phyloP scores from a whole-genome alignment of 495 filamentous ascomycete species.

The Neurospora discreta region DNA sequence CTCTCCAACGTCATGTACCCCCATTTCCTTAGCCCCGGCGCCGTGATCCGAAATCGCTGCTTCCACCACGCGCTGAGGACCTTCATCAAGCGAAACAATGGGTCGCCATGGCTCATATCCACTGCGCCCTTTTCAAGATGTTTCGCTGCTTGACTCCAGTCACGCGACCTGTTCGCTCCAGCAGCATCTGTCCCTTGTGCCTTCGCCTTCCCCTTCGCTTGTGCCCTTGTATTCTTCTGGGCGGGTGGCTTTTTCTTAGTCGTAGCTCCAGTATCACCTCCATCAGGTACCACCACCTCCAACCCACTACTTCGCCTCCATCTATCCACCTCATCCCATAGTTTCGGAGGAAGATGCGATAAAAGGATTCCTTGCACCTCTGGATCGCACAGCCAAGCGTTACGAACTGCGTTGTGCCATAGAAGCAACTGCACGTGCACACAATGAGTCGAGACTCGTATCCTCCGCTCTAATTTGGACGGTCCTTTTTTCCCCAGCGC shows the following conservation, averaged over 20 bases:
- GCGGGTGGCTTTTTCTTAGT: neutral
- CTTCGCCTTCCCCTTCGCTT: constrained; percentile 22
- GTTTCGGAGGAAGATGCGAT: constrained; percentile 51
- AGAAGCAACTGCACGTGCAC: constrained; percentile 83
- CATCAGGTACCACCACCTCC: constrained; percentile 27
- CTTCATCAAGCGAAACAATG: constrained; percentile 68
- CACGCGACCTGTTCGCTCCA: constrained; percentile 40
- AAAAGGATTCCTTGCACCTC: constrained; percentile 69
- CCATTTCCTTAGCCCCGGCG: constrained; percentile 74
- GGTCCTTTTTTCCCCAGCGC: constrained; percentile 71
- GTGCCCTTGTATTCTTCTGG: constrained; percentile 16
- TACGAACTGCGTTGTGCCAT: constrained; percentile 80
- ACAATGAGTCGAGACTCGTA: constrained; percentile 68
- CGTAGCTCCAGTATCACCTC: constrained; percentile 15
- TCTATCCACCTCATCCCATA: constrained; percentile 61
- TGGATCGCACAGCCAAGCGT: constrained; percentile 72
- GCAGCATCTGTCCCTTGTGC: constrained; percentile 27
- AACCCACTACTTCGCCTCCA: constrained; percentile 62
- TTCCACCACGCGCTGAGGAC: constrained; percentile 76
- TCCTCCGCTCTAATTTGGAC: constrained; percentile 68
- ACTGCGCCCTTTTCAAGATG: constrained; percentile 53
- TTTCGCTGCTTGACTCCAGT: constrained; percentile 64
- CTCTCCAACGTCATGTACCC: constrained; percentile 67
- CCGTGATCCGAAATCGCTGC: constrained; percentile 65
- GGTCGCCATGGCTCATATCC: constrained; percentile 71